These are phyloP conservation scores for Leonotis leonurus DNA, from an alignment of 257 asterid genomes.

Conservation along the genomic window DNA sequence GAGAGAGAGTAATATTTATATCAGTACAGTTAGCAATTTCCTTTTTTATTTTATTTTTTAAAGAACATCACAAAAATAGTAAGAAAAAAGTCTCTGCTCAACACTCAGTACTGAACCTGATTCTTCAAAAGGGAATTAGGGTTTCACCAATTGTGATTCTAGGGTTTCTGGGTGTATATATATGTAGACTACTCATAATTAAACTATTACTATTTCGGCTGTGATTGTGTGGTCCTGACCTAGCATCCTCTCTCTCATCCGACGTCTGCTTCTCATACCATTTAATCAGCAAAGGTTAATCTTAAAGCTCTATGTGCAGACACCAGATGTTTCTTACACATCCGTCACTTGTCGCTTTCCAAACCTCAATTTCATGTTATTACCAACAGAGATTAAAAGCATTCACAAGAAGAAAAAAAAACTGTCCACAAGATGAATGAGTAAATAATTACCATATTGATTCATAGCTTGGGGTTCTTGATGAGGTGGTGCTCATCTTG, in stretches of 20 bases:
- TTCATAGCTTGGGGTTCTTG: constrained; percentile 37
- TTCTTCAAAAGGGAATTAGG: constrained; percentile 30
- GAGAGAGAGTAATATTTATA: too few species aligned
- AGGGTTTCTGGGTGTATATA: constrained; percentile 26
- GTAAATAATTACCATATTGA: not conserved
- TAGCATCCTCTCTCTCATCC: not conserved
- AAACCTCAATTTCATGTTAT: not conserved
- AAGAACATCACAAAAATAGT: not conserved
- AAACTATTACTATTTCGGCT: constrained; percentile 25
- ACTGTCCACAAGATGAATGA: too few species aligned
- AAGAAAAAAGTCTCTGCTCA: not conserved
- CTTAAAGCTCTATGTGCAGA: not conserved
- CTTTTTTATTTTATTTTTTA: too few species aligned
- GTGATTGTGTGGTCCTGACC: constrained; percentile 28
- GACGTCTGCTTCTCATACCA: not conserved
- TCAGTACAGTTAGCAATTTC: not conserved
- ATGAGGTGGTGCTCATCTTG: constrained; percentile 23
- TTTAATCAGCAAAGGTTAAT: not conserved
- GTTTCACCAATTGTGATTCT: constrained; percentile 23
- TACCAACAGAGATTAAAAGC: not conserved
- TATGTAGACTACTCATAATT: not conserved
- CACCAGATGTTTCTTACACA: not conserved
- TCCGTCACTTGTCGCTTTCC: constrained; percentile 12
- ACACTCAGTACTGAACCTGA: constrained; percentile 1
- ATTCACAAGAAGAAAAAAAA: not conserved